phyloP scores from a whole-genome alignment of 2,329 filamentous ascomycete genomes.

The Alternaria arborescens region DNA sequence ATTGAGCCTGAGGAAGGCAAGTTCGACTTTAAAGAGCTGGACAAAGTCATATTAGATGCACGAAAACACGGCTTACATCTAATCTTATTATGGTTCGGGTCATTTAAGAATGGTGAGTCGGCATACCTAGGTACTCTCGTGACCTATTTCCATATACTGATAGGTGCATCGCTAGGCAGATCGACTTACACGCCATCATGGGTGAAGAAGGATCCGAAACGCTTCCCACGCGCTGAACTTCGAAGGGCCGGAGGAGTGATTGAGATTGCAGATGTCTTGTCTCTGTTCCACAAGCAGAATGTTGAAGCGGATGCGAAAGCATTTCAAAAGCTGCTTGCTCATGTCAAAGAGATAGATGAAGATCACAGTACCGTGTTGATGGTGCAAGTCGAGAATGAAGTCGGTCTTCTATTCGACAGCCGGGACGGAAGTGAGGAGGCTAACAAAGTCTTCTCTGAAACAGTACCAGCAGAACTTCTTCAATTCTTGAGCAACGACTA shows the following conservation, averaged over 20 bases:
- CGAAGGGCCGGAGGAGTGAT: slow-evolving; percentile 30
- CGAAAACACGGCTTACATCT: slow-evolving; percentile 51
- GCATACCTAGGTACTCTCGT: too few relatives aligned
- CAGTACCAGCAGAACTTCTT: slow-evolving; percentile 51
- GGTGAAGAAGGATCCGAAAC: slow-evolving; percentile 47
- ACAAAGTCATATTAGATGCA: slow-evolving; percentile 52
- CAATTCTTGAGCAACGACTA: slow-evolving; percentile 42
- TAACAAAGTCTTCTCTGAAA: slow-evolving; percentile 46
- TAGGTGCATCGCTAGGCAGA: not conserved
- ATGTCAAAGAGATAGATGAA: slow-evolving; percentile 56
- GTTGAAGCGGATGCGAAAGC: slow-evolving; percentile 51
- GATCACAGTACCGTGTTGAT: slow-evolving; percentile 62
- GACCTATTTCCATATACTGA: not conserved
- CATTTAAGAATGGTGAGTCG: slow-evolving; percentile 56
- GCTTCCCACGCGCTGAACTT: slow-evolving; percentile 37
- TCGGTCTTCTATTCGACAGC: slow-evolving; percentile 61
- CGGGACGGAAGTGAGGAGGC: slow-evolving; percentile 54
- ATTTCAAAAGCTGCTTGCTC: slow-evolving; percentile 51
- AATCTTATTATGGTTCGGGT: slow-evolving; percentile 59
- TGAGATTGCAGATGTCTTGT: slow-evolving; percentile 33
- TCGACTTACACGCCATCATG: slow-evolving; percentile 40
- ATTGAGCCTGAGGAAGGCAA: slow-evolving; percentile 57
- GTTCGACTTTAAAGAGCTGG: slow-evolving; percentile 56
- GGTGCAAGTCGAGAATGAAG: slow-evolving; percentile 67
- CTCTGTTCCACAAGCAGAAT: slow-evolving; percentile 48